A percentile compares a stretch with the other conserved stretches of the same genome.
Conservation (phyloP, 345 rosid genomes). For the Eucalyptus cloeziana region DNA sequence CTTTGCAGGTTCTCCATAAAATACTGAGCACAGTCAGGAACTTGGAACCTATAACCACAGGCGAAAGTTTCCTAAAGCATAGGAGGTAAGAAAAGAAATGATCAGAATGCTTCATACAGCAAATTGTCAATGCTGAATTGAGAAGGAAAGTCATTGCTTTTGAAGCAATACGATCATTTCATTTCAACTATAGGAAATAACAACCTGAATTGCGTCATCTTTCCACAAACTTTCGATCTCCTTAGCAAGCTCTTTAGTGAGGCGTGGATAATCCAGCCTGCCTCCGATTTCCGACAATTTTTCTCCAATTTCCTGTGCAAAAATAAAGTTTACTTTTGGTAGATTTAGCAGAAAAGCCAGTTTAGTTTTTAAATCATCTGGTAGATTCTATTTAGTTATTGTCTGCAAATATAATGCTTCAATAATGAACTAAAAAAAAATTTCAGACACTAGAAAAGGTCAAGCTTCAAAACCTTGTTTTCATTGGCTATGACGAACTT, state of each 20-base stretch:
- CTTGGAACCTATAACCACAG: constrained; percentile 82
- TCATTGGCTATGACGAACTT: constrained; percentile 54
- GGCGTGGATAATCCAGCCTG: constrained; percentile 58
- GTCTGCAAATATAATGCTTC: background rate
- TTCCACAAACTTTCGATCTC: constrained; percentile 85
- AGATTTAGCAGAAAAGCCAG: background rate
- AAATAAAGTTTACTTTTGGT: background rate
- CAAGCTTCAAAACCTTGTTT: constrained; percentile 48
- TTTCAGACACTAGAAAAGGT: background rate
- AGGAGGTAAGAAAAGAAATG: background rate
- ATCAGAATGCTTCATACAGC: background rate
- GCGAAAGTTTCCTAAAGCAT: constrained; percentile 58
- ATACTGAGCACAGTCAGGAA: constrained; percentile 87
- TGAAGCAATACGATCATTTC: background rate
- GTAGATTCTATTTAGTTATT: background rate
- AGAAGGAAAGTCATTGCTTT: background rate
- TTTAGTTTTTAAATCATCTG: background rate
- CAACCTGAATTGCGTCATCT: constrained; percentile 90
- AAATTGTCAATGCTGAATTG: background rate
- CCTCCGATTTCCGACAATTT: constrained; percentile 77
- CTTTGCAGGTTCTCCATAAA: constrained; percentile 92
- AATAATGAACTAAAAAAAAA: background rate
- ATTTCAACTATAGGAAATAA: background rate
- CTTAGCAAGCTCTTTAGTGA: constrained; percentile 63
- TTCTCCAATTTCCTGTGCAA: constrained; percentile 62